Conservation (phyloP, 2,329 filamentous ascomycete genomes). For the Ascochyta clinopodiicola region DNA sequence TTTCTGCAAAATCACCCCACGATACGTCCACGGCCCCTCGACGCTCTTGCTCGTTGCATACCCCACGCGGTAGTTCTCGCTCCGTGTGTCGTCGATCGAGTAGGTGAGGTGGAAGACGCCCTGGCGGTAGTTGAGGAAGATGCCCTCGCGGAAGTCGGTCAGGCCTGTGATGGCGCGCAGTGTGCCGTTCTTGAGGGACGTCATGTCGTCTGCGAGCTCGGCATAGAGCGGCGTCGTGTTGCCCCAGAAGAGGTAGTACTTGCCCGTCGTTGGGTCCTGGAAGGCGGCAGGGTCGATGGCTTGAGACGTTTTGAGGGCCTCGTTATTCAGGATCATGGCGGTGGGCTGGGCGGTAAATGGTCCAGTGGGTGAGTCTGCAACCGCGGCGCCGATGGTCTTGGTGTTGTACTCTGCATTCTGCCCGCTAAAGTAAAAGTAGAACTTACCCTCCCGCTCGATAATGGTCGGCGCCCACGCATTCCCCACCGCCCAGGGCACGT, state of each 20-base stretch:
- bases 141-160: constrained; percentile 33
- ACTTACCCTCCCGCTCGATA: constrained; percentile 29
- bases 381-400: constrained; percentile 39
- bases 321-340: constrained; percentile 40
- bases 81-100: constrained; percentile 39
- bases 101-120: constrained; percentile 38
- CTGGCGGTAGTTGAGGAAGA: constrained; percentile 35
- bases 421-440: constrained; percentile 41
- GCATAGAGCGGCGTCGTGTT: constrained; percentile 30
- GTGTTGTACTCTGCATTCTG: constrained; percentile 34
- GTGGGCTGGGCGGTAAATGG: constrained; percentile 34
- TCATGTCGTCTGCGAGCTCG: constrained; percentile 33
- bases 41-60: constrained; percentile 33
- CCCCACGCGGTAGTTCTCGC: constrained; percentile 35
- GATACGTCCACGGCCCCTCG: constrained; percentile 36
- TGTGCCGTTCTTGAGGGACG: constrained; percentile 25
- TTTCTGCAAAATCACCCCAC: constrained; percentile 34
- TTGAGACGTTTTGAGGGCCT: constrained; percentile 28
- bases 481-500: constrained; percentile 37
- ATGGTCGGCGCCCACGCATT: constrained; percentile 41
- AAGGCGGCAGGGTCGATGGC: constrained; percentile 38
- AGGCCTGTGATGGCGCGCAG: constrained; percentile 25
- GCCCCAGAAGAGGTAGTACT: constrained; percentile 40
- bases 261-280: constrained; percentile 31
- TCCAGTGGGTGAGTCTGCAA: constrained; percentile 30